phyloP scores from a whole-genome alignment of 352 stramenopile genomes.

The Phytophthora sojae region DNA sequence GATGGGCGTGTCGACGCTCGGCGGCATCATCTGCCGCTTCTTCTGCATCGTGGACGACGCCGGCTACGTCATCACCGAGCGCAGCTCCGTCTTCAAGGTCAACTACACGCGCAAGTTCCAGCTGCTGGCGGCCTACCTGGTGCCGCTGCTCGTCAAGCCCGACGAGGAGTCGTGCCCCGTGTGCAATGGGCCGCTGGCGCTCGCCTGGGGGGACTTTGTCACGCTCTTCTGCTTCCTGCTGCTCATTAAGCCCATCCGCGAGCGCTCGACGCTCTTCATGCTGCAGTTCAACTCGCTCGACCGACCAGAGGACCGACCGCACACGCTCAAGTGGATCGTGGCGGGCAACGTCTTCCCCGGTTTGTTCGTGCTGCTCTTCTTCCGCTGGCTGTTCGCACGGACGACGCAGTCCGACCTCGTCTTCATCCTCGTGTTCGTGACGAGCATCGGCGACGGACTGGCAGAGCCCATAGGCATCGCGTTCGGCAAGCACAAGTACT shows the following conservation, averaged over 20 bases:
- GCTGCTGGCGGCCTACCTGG: conserved; percentile 80
- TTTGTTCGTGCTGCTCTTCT: conserved; percentile 88
- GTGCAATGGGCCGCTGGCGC: conserved; percentile 63
- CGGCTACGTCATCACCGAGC: conserved; percentile 87
- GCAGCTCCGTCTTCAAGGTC: conserved; percentile 85
- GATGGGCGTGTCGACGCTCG: conserved; percentile 81
- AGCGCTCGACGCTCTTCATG: conserved; percentile 87
- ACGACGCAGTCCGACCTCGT: conserved; percentile 81
- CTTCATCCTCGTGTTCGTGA: conserved; percentile 87
- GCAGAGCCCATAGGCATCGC: conserved; percentile 81
- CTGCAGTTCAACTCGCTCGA: conserved; percentile 90
- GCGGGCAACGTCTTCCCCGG: conserved; percentile 83
- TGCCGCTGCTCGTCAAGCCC: conserved; percentile 79
- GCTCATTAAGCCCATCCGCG: conserved; percentile 84
- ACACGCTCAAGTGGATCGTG: conserved; percentile 85
- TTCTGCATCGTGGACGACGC: conserved; percentile 86
- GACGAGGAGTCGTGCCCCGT: conserved; percentile 47
- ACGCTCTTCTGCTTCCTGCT: conserved; percentile 84
- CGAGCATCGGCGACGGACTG: conserved; percentile 82
- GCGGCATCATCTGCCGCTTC: conserved; percentile 81
- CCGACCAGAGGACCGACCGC: conserved; percentile 80
- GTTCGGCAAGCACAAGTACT: conserved; percentile 88
- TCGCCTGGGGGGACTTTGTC: conserved; percentile 87
- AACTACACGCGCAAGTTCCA: conserved; percentile 90
- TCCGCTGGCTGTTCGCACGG: conserved; percentile 82